Conservation (phyloP, 768 basidiomycete genomes). For the Panaeolus papilionaceus region DNA sequence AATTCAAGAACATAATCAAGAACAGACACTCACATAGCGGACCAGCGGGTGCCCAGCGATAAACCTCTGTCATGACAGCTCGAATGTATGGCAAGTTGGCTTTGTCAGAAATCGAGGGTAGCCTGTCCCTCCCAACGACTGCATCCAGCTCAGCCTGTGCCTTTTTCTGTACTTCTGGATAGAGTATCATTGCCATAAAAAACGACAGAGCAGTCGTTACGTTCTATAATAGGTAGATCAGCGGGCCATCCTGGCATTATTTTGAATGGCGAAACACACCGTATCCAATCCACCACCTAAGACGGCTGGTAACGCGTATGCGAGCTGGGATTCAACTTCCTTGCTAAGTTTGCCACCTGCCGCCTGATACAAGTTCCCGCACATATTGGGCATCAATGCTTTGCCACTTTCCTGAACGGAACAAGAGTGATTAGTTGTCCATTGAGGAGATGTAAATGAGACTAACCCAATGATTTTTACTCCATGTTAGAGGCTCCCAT, state of each 20-base stretch:
- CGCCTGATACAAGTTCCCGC: slow-evolving; percentile 38
- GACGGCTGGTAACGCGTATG: slow-evolving; percentile 34
- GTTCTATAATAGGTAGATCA: background rate
- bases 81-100: slow-evolving; percentile 28
- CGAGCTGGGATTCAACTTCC: slow-evolving; percentile 40
- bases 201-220: slow-evolving; percentile 18
- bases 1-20: background rate
- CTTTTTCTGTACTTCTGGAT: slow-evolving; percentile 36
- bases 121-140: slow-evolving; percentile 33
- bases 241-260: background rate
- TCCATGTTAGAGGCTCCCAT: slow-evolving; percentile 43
- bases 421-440: no score
- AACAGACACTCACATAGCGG: background rate
- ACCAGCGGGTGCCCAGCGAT: slow-evolving; percentile 20
- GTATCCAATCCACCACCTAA: slow-evolving; percentile 29
- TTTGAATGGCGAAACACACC: slow-evolving; percentile 18
- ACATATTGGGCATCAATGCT: slow-evolving; percentile 44
- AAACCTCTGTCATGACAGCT: slow-evolving; percentile 17
- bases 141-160: slow-evolving; percentile 39
- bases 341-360: slow-evolving; percentile 35
- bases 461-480: slow-evolving; percentile 36
- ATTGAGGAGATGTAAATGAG: no score
- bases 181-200: slow-evolving; percentile 33
- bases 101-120: slow-evolving; percentile 31
- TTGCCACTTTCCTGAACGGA: slow-evolving; percentile 19